Percentiles rank a stretch among this genome's conserved stretches.
These are phyloP conservation scores for Scedosporium apiospermum DNA, from an alignment of 2,329 filamentous ascomycete species.

Conservation along the genomic window DNA sequence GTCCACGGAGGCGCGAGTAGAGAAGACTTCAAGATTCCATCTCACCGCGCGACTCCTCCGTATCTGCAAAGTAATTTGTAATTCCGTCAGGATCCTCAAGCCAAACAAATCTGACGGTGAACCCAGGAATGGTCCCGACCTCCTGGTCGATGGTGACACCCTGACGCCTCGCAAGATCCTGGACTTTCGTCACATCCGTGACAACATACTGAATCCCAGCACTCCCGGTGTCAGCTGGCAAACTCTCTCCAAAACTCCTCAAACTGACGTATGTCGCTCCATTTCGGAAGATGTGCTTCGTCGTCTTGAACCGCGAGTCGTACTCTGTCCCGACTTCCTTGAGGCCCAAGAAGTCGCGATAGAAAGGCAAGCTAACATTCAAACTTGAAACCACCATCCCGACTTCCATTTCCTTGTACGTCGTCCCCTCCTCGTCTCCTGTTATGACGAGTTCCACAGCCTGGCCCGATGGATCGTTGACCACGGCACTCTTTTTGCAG, in stretches of 20 bases:
- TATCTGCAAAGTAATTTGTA: conserved; percentile 1
- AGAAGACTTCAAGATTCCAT: background rate
- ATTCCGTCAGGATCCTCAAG: conserved; percentile 1
- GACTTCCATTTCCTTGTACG: conserved; percentile 1
- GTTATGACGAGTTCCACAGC: conserved; percentile 1
- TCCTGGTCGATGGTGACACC: background rate
- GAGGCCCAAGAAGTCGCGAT: background rate
- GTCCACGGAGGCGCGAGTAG: no score
- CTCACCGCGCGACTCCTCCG: background rate
- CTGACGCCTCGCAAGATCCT: background rate
- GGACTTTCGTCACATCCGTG: background rate
- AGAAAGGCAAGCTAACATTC: background rate
- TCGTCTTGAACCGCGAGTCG: background rate
- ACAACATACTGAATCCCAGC: conserved; percentile 3
- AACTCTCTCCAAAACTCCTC: background rate
- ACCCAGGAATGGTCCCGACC: background rate
- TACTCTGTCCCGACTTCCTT: background rate
- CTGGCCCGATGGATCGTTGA: background rate
- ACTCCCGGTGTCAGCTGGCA: background rate
- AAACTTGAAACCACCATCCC: background rate
- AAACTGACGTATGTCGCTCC: background rate
- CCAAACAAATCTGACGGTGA: background rate
- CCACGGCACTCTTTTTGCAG: background rate
- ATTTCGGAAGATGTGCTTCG: conserved; percentile 1
- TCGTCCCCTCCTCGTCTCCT: background rate